Conservation (phyloP, 768 basidiomycete species). For the Lentinula detonsa region DNA sequence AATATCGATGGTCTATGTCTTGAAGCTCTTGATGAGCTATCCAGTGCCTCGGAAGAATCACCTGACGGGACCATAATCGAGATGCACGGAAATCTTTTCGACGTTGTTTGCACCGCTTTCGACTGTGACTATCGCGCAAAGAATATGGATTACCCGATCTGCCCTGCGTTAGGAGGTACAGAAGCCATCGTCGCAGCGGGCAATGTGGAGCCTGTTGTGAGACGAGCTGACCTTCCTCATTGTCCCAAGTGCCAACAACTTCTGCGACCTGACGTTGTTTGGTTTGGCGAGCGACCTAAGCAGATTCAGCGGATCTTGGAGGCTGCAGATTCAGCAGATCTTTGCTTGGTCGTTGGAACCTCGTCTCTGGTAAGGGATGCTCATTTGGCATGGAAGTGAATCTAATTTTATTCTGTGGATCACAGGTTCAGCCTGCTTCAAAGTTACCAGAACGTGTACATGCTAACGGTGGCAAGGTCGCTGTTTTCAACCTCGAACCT, state of each 20-base stretch:
- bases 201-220: constrained; percentile 9
- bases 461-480: constrained; percentile 18
- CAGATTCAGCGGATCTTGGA: constrained; percentile 17
- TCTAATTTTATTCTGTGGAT: background rate
- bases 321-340: constrained; percentile 16
- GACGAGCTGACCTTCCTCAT: constrained; percentile 15
- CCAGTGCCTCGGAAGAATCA: background rate
- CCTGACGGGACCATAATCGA: constrained; percentile 12
- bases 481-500: constrained; percentile 19
- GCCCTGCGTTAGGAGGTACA: constrained; percentile 15
- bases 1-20: constrained; percentile 16
- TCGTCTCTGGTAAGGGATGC: constrained; percentile 12
- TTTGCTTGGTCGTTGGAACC: constrained; percentile 24
- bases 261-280: constrained; percentile 23
- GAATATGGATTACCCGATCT: constrained; percentile 15
- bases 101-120: constrained; percentile 16
- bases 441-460: constrained; percentile 8
- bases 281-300: constrained; percentile 23
- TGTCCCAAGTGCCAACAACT: constrained; percentile 18
- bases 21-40: constrained; percentile 6
- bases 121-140: constrained; percentile 12
- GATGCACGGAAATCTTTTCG: constrained; percentile 24
- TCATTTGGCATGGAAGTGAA: background rate
- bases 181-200: constrained; percentile 9
- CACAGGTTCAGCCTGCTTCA: constrained; percentile 14